Conservation (phyloP, 2,329 filamentous ascomycete genomes). For the Sarocladium brachiariae region DNA sequence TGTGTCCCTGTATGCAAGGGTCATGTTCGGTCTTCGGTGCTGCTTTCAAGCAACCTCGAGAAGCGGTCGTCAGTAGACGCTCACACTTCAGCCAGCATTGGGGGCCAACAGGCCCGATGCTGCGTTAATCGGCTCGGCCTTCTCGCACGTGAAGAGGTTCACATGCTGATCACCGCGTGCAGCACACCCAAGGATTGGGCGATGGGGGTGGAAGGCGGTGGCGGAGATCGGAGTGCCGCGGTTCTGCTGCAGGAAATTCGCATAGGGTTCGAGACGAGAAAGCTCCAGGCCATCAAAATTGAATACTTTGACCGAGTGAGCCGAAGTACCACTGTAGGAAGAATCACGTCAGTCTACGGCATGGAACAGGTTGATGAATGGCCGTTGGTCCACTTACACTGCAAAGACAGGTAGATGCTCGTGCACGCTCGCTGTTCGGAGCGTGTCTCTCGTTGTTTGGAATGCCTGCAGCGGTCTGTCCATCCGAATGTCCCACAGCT, state of each 20-base stretch:
- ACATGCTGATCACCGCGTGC: constrained; percentile 84
- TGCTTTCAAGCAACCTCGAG: background rate
- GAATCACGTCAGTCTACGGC: background rate
- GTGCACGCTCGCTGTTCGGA: constrained; percentile 84
- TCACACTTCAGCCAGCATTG: background rate
- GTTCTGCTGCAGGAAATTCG: constrained; percentile 76
- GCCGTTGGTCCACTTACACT: constrained; percentile 55
- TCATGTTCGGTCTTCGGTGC: background rate
- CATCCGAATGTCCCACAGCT: constrained; percentile 93
- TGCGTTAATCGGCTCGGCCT: constrained; percentile 24
- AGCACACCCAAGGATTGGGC: constrained; percentile 82
- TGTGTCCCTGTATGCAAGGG: no score
- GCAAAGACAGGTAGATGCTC: constrained; percentile 96
- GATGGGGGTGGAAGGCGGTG: constrained; percentile 92
- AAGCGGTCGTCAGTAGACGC: background rate
- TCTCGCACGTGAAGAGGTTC: constrained; percentile 74
- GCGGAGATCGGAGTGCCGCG: constrained; percentile 76
- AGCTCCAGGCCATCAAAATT: constrained; percentile 78
- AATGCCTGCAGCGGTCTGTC: constrained; percentile 69
- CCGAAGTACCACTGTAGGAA: constrained; percentile 66
- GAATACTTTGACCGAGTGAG: constrained; percentile 85
- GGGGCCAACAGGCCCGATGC: background rate
- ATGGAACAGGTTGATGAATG: no score
- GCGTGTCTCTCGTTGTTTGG: constrained; percentile 66
- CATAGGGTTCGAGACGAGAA: constrained; percentile 82